A percentile compares a stretch with the other conserved stretches of the same genome.
Evolutionary conservation across 75 land plant species (phyloP).

Genomic region (Selaginella tamariscina): DNA sequence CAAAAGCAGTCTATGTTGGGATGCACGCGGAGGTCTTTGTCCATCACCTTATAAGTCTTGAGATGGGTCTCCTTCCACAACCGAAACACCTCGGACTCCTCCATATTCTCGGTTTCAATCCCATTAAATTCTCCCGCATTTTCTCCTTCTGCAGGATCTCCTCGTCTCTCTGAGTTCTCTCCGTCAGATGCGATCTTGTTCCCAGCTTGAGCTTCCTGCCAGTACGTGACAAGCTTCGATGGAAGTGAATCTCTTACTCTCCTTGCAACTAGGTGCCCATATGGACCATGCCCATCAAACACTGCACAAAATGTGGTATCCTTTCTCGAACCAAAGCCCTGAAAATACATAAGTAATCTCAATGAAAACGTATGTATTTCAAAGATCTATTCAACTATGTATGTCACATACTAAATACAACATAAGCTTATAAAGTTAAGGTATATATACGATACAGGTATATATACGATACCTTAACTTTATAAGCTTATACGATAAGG

Average conservation of each 20-base stretch:
- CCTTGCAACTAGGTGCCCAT: constrained; percentile 73
- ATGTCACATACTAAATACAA: background rate
- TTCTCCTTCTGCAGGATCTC: background rate
- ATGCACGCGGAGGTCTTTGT: constrained; percentile 44
- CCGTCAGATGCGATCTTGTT: background rate
- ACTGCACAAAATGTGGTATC: constrained; percentile 82
- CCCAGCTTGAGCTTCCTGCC: constrained; percentile 18
- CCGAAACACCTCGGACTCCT: constrained; percentile 19
- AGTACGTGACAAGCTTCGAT: constrained; percentile 39
- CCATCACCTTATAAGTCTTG: constrained; percentile 56
- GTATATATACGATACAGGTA: background rate
- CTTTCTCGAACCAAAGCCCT: constrained; percentile 50
- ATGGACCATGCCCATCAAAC: constrained; percentile 93
- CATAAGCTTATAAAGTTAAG: background rate
- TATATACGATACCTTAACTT: background rate
- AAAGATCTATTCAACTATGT: background rate
- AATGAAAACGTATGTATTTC: background rate
- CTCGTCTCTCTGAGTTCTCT: constrained; percentile 9
- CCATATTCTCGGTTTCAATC: background rate
- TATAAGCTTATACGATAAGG: no score
- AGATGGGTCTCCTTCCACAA: constrained; percentile 44
- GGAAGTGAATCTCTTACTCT: constrained; percentile 80
- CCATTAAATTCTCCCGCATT: no score
- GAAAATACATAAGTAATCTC: no score
- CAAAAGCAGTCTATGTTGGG: constrained; percentile 48